phyloP scores from a whole-genome alignment of 495 filamentous ascomycete genomes.

The Penicillium mononematosum region DNA sequence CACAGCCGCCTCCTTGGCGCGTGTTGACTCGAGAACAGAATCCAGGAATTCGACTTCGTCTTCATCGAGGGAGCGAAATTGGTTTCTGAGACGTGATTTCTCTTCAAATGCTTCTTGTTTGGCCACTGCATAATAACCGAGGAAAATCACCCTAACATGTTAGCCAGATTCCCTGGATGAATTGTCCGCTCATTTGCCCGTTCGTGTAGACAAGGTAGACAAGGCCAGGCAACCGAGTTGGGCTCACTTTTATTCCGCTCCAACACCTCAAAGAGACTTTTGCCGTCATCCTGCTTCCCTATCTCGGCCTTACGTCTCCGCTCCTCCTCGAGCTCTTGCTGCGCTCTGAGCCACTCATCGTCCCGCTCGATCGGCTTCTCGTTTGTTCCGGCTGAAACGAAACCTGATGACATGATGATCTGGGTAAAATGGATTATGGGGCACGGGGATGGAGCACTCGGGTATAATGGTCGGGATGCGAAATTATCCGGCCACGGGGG shows the following conservation, averaged over 20 bases:
- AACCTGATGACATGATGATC: constrained; percentile 74
- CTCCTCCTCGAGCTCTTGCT: constrained; percentile 72
- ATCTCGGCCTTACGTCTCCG: constrained; percentile 58
- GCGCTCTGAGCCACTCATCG: constrained; percentile 75
- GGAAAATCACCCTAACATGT: constrained; percentile 15
- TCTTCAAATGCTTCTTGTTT: constrained; percentile 98
- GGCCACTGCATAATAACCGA: constrained; percentile 69
- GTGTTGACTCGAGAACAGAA: constrained; percentile 64
- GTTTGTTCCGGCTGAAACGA: constrained; percentile 81
- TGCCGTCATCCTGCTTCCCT: constrained; percentile 58
- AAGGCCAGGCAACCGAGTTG: neutral
- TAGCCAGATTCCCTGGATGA: neutral
- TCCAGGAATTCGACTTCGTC: constrained; percentile 93
- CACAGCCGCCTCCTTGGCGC: constrained; percentile 70
- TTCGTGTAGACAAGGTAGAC: neutral
- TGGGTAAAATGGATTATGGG: constrained; percentile 15
- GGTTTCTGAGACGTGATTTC: constrained; percentile 79
- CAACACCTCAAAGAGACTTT: constrained; percentile 80
- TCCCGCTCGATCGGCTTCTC: constrained; percentile 59
- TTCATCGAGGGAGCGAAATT: constrained; percentile 90
- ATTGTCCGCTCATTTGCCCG: neutral
- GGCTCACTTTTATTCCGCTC: constrained; percentile 89
- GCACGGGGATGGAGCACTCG: constrained; percentile 13
- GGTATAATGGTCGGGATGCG: constrained; percentile 18
- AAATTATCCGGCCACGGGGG: constrained; percentile 22